Conservation (phyloP, 345 rosid species). For the Brassica rapa region DNA sequence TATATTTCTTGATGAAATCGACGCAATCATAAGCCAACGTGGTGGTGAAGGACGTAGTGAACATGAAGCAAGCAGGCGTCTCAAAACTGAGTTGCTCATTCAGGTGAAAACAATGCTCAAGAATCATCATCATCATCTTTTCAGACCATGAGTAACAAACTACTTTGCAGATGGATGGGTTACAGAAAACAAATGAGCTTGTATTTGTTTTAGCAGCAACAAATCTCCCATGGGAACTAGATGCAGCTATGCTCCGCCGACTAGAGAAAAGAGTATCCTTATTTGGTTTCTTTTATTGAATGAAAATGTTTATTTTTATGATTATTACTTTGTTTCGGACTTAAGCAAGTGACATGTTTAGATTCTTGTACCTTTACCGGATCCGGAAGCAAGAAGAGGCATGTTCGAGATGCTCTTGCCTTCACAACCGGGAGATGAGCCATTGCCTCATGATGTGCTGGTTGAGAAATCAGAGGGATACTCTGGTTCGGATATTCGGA, state of each 20-base stretch:
- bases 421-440: conserved; percentile 49
- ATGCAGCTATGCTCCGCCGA: conserved; percentile 96
- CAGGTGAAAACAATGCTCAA: conserved; percentile 58
- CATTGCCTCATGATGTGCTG: conserved; percentile 70
- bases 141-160: not conserved
- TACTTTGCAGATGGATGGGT: conserved; percentile 90
- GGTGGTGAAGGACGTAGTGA: conserved; percentile 97
- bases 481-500: conserved; percentile 91
- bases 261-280: conserved; percentile 97
- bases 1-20: conserved; percentile 95
- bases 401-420: conserved; percentile 89
- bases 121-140: conserved; percentile 6
- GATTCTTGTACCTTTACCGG: conserved; percentile 98
- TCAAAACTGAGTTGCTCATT: conserved; percentile 95
- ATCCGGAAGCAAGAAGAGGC: conserved; percentile 89
- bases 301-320: not conserved
- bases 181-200: conserved; percentile 81
- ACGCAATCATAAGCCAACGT: conserved; percentile 94
- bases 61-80: conserved; percentile 98
- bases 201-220: conserved; percentile 98
- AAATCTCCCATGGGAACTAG: conserved; percentile 98
- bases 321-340: conserved; percentile 24
- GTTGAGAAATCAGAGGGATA: conserved; percentile 78
- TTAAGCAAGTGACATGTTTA: conserved; percentile 42
- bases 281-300: not conserved